Conservation (phyloP, 495 filamentous ascomycete species). For the Glarea lozoyensis region DNA sequence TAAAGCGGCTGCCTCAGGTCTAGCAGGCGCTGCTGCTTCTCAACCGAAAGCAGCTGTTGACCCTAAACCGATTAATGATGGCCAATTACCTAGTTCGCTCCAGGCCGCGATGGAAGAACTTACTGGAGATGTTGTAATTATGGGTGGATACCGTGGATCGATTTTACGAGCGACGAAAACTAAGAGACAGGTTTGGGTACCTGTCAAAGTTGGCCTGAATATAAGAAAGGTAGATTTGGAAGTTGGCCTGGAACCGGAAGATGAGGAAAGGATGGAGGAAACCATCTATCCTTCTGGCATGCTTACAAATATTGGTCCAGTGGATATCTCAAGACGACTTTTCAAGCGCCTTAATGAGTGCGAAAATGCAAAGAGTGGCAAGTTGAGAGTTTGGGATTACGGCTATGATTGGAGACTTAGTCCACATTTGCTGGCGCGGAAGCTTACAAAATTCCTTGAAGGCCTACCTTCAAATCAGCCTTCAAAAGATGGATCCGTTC, state of each 20-base stretch:
- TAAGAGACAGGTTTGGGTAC: slow-evolving; percentile 81
- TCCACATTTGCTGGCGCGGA: slow-evolving; percentile 64
- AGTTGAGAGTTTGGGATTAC: slow-evolving; percentile 76
- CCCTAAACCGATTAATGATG: too few relatives aligned
- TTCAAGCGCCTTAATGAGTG: slow-evolving; percentile 69
- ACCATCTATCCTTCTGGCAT: slow-evolving; percentile 76
- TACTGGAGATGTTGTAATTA: slow-evolving; percentile 76
- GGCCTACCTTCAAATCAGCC: slow-evolving; percentile 64
- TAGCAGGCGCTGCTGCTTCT: slow-evolving; percentile 9
- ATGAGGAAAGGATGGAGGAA: slow-evolving; percentile 79
- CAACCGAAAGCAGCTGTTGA: slow-evolving; percentile 3
- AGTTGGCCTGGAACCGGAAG: slow-evolving; percentile 72
- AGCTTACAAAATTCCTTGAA: slow-evolving; percentile 63
- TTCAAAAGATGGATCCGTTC: slow-evolving; percentile 22
- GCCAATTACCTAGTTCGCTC: slow-evolving; percentile 35
- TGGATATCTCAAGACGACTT: slow-evolving; percentile 78
- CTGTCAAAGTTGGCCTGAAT: slow-evolving; percentile 88
- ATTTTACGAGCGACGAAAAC: slow-evolving; percentile 79
- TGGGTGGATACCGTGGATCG: slow-evolving; percentile 89
- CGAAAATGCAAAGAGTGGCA: slow-evolving; percentile 61
- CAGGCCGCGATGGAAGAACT: slow-evolving; percentile 59
- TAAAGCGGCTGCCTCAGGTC: slow-evolving; percentile 5
- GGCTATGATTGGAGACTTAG: slow-evolving; percentile 95
- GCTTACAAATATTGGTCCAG: slow-evolving; percentile 81
- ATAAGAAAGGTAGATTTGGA: slow-evolving; percentile 88